Percentiles rank a stretch among this genome's conserved stretches.
Conservation (phyloP, 2,329 filamentous ascomycete species). For the Colletotrichum orchidophilum region DNA sequence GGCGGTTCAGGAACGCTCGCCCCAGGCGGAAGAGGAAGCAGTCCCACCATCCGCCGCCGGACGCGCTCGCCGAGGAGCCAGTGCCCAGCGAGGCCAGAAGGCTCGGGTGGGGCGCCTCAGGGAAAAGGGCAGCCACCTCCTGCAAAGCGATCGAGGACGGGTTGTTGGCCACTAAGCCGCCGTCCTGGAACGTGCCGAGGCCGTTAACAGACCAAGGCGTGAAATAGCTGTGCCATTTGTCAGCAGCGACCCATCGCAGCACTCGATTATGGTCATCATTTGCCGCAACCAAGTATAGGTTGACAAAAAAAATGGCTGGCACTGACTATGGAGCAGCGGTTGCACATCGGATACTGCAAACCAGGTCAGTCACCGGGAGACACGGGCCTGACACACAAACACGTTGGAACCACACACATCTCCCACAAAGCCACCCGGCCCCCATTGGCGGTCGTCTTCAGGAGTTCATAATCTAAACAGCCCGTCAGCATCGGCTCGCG, state of each 20-base stretch:
- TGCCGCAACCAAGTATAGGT: background rate
- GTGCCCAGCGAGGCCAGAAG: conserved; percentile 35
- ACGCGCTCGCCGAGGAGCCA: conserved; percentile 10
- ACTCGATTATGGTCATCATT: background rate
- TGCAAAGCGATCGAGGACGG: conserved; percentile 35
- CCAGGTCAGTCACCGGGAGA: background rate
- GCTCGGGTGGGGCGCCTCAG: conserved; percentile 30
- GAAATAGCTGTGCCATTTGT: conserved; percentile 1
- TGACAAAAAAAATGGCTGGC: background rate
- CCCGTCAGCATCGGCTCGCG: background rate
- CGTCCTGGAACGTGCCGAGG: conserved; percentile 34
- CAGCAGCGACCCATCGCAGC: background rate
- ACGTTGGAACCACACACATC: background rate
- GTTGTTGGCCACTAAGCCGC: conserved; percentile 37
- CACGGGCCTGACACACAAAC: background rate
- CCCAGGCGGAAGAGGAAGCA: background rate
- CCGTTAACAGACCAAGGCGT: conserved; percentile 19
- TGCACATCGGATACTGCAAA: background rate
- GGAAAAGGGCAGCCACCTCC: conserved; percentile 30
- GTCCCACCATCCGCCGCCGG: background rate
- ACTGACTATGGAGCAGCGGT: background rate
- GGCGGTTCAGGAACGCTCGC: conserved; percentile 23
- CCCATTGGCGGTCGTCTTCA: background rate
- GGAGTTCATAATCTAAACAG: background rate
- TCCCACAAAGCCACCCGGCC: background rate